Conservation (phyloP, 768 basidiomycete genomes). For the Rubroboletus satanas region DNA sequence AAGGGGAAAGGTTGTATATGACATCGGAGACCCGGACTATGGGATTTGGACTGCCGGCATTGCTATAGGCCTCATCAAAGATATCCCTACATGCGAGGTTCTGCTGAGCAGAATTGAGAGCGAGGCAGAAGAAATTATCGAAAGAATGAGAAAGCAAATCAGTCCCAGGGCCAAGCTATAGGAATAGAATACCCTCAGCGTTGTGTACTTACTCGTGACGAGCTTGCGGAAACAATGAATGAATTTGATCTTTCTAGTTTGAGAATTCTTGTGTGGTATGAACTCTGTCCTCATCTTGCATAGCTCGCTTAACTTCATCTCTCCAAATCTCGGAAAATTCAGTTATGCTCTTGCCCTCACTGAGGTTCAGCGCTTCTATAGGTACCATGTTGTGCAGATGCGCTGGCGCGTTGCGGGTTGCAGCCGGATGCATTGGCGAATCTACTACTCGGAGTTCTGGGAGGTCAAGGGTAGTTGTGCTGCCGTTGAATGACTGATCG, state of each 20-base stretch:
- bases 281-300: constrained; percentile 14
- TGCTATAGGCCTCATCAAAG: constrained; percentile 68
- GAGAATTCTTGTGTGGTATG: background rate
- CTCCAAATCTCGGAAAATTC: constrained; percentile 71
- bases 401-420: constrained; percentile 61
- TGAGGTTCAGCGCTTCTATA: constrained; percentile 78
- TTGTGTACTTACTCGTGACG: background rate
- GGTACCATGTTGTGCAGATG: constrained; percentile 91
- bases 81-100: constrained; percentile 78
- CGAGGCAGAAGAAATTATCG: constrained; percentile 70
- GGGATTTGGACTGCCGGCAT: constrained; percentile 83
- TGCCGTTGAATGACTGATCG: background rate
- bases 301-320: constrained; percentile 44
- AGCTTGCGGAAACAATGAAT: background rate
- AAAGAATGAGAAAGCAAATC: constrained; percentile 35
- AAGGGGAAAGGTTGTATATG: constrained; percentile 72
- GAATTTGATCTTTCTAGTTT: background rate
- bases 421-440: constrained; percentile 67
- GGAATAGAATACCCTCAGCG: background rate
- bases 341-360: constrained; percentile 64
- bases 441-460: constrained; percentile 65
- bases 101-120: constrained; percentile 65
- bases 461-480: constrained; percentile 3
- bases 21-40: constrained; percentile 78
- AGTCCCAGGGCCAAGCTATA: constrained; percentile 22